Percentiles rank a stretch among this genome's conserved stretches.
Conservation (phyloP, 192 early-diverging fungal species). For the Coemansia reversa region DNA sequence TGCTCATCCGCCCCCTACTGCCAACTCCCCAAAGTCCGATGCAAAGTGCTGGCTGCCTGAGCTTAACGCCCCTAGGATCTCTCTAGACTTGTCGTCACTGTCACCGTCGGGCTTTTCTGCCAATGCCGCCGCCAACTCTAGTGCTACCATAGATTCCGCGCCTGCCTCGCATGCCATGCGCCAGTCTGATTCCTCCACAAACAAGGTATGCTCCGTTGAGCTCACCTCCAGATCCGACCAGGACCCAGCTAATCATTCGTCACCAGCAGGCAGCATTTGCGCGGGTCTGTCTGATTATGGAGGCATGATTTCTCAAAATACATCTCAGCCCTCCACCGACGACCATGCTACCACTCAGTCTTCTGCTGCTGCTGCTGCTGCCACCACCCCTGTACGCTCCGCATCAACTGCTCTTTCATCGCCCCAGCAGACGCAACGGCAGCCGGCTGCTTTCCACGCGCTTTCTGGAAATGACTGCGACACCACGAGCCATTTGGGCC, state of each 20-base stretch:
- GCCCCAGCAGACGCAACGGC: background rate
- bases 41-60: slow-evolving; percentile 41
- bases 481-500: slow-evolving; percentile 13
- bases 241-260: background rate
- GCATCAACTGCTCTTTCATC: background rate
- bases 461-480: background rate
- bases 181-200: background rate
- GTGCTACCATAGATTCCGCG: background rate
- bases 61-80: slow-evolving; percentile 29
- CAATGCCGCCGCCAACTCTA: slow-evolving; percentile 1
- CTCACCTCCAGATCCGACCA: background rate
- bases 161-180: background rate
- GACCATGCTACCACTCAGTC: slow-evolving; percentile 2
- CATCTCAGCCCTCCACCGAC: background rate
- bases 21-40: slow-evolving; percentile 4
- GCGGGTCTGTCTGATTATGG: slow-evolving; percentile 10
- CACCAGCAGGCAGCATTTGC: slow-evolving; percentile 3
- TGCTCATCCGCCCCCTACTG: background rate
- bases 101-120: background rate
- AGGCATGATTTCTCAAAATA: slow-evolving; percentile 3
- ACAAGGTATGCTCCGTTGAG: background rate
- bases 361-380: slow-evolving; percentile 3
- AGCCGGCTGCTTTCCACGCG: background rate
- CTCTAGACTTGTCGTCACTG: slow-evolving; percentile 25
- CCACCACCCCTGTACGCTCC: background rate